phyloP scores from a whole-genome alignment of 2,329 filamentous ascomycete genomes.

The Metarhizium robertsii region DNA sequence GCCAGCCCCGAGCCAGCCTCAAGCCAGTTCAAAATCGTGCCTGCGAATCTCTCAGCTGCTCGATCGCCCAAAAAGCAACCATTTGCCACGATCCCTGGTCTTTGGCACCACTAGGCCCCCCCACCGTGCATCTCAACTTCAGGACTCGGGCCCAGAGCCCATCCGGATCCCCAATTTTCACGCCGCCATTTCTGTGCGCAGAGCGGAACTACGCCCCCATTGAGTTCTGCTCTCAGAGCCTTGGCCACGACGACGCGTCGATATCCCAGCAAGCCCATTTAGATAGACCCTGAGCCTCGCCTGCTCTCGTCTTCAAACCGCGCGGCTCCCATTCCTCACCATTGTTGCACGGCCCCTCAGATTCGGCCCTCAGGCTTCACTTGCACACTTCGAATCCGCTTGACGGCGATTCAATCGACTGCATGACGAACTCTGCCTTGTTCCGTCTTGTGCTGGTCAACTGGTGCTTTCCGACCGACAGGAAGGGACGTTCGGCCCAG shows the following conservation, averaged over 20 bases:
- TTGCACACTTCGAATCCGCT: background rate
- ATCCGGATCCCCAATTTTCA: background rate
- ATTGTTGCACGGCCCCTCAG: background rate
- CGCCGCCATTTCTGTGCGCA: background rate
- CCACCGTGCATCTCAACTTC: background rate
- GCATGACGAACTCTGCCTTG: background rate
- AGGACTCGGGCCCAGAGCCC: background rate
- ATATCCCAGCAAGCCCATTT: background rate
- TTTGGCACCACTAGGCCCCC: background rate
- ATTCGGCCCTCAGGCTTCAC: background rate
- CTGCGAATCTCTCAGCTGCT: background rate
- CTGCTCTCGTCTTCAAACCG: background rate
- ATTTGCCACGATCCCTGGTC: background rate
- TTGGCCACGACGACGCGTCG: no score
- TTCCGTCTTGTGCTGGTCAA: background rate
- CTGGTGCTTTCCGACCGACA: background rate
- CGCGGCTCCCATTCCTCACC: background rate
- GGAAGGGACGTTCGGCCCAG: background rate
- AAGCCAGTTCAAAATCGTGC: background rate
- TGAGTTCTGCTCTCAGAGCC: background rate
- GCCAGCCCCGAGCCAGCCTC: background rate
- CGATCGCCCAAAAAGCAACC: background rate
- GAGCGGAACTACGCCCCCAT: background rate
- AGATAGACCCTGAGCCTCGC: constrained; percentile 5
- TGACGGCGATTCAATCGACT: background rate